Evolutionary conservation across 2,329 filamentous ascomycete species (phyloP).

Genomic region (Pseudogymnoascus sp.): DNA sequence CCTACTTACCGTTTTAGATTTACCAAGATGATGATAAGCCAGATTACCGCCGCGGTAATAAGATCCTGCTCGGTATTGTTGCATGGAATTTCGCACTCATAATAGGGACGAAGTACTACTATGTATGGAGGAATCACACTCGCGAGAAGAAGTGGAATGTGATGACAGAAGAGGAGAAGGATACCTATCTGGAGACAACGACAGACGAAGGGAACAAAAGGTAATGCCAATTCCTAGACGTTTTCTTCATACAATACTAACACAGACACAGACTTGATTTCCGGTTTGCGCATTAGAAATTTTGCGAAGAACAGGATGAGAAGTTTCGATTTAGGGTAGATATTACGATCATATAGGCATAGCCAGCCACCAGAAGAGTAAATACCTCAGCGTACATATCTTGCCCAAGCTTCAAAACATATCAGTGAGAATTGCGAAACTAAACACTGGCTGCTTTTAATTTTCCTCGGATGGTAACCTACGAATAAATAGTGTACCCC

Average conservation of each 20-base stretch:
- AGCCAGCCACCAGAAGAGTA: neutral
- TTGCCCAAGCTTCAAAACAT: too few relatives aligned
- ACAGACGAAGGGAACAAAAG: conserved; percentile 36
- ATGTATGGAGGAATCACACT: conserved; percentile 36
- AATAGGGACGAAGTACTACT: conserved; percentile 40
- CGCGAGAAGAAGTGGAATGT: conserved; percentile 35
- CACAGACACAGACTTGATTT: conserved; percentile 11
- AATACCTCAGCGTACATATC: neutral
- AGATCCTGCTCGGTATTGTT: conserved; percentile 42
- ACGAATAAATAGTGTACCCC: neutral
- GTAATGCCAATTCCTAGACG: neutral
- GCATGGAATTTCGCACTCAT: conserved; percentile 40
- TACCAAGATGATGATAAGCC: conserved; percentile 43
- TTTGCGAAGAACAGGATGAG: neutral
- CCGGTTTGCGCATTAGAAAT: conserved; percentile 11
- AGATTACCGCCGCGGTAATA: conserved; percentile 47
- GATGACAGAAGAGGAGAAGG: conserved; percentile 38
- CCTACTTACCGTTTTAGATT: conserved; percentile 1
- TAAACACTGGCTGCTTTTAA: neutral
- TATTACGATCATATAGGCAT: neutral
- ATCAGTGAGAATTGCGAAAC: neutral
- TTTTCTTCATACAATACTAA: neutral
- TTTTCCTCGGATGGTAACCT: too few relatives aligned
- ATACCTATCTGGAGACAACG: conserved; percentile 37
- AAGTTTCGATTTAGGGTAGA: neutral